Base-by-base conservation (phyloP, 257 asterid species). In the Plectranthus barbatus region DNA sequence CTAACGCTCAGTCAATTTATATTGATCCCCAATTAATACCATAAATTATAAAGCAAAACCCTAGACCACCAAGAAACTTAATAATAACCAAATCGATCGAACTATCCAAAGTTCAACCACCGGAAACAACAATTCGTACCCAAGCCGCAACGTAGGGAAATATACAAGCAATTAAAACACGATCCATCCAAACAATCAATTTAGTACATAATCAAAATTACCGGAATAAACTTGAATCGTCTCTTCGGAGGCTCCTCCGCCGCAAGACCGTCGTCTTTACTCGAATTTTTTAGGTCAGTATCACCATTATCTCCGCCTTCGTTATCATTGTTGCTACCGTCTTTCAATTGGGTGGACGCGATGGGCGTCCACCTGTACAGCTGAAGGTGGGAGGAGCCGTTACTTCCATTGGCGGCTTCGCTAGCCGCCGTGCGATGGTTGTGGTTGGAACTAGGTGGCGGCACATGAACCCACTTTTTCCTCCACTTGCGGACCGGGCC, bases 401-500 rank as follows among this genome's bases (percentile, higher is more conserved):
- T 74, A 59, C 60, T 70, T 5, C 83, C 90, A 64, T 77, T 84
- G 42, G 62, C 66, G 15, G 73, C 55, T 9, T 86, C 81, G 72
- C 77, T 84, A 15, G 77, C 74, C 52, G 85, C 59, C 55, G 80
- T 20, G 20, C 45, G 77, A 9, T 74, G 69, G 41, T 70, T 70
- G 59, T 74, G 72, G 69, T 61, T 74, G 70, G 83, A 77, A 64
- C 20, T 77, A 1, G 79, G 52, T 55, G 79, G 77, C 72, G 79
- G 74, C 63, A 57, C 72, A 72, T 66, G 55, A 18, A 77, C 77
- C 83, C 83, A 77, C 45, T 74, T 70, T 71, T 77, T 77, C 83
- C 80, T 82, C 98, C 98, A 91, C 83, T 71, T 86, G 18, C 98
- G 90, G 24, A 91, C 98, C 39, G 94, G 96, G 1, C 95, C 95